A percentile compares a stretch with the other conserved stretches of the same genome.
Evolutionary conservation across 345 rosid species (phyloP).

Genomic region (Eutrema heterophyllum): DNA sequence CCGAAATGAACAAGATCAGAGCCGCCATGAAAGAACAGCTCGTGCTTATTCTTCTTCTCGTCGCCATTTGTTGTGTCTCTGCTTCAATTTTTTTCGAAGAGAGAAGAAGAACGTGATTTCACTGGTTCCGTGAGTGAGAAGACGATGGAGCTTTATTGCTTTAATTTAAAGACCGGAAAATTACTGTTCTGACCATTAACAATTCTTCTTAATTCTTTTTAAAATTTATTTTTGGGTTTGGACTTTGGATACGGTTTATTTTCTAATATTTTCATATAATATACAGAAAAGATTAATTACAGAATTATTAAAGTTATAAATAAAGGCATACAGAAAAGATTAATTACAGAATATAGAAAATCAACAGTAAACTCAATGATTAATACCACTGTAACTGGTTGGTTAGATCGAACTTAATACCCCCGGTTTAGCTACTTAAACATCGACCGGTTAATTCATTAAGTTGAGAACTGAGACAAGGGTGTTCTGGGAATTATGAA

Average conservation of each 20-base stretch:
- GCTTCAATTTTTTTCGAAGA: conserved; percentile 14
- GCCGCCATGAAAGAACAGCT: conserved; percentile 34
- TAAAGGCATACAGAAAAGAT: neutral
- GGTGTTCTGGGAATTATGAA: neutral
- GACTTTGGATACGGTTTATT: conserved; percentile 6
- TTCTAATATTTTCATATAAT: neutral
- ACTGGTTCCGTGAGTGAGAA: conserved; percentile 23
- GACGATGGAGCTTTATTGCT: conserved; percentile 19
- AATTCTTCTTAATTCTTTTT: neutral
- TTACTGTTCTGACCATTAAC: conserved; percentile 17
- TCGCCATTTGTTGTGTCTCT: conserved; percentile 31
- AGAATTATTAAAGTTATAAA: neutral
- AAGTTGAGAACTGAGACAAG: neutral
- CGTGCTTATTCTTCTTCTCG: neutral
- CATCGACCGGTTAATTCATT: conserved; percentile 15
- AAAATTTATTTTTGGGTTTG: neutral
- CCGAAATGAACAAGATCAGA: conserved; percentile 31
- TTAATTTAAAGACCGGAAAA: neutral
- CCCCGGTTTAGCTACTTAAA: neutral
- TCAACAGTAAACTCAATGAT: conserved; percentile 11
- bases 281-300: neutral
- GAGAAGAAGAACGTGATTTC: conserved; percentile 20
- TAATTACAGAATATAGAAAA: neutral
- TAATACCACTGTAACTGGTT: neutral
- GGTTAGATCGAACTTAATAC: neutral